Base-by-base conservation (phyloP, 1,284 basidiomycete genomes). In the Paramarasmius palmivorus region DNA sequence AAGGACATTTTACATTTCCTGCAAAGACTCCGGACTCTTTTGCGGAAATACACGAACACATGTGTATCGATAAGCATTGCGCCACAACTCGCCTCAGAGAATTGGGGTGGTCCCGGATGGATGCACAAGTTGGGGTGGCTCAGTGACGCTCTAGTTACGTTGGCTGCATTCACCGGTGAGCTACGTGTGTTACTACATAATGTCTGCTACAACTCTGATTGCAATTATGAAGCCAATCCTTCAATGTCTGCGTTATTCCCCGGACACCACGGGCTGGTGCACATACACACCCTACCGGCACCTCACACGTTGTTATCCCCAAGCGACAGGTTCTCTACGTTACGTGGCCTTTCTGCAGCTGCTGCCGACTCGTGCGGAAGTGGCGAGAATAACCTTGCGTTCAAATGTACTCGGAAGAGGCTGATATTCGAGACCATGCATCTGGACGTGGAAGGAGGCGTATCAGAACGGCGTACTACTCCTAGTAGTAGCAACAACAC, bases 321-420 rank as follows among this genome's bases (percentile, higher is more conserved):
- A 3, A 92, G 86, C 61, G 88, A 89, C 65, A 86, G 80, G 63
- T 85, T 83, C 59, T 95, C 90, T 17, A 78, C 79, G 3, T 75
- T 96, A 41, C 86, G 92, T 15, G 92, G 92, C 9, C 72, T 92
- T 41, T 78, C 74, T 35, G 77, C 77, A 2, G 76, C 81, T 45
- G 81, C 75, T 45, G 75, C 75, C 23, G 70, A 72, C 9, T 65
- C 67, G 7, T 74, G 73, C 20, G 82, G 83, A 1, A 79, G 80
- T 19, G 90, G 92, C 14, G 94, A 98, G 70, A 98, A 98, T 70
- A 98, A 98, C 63, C 79, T 99, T 15, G 94, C 92, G 5, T 99
- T 98, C 81, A 92, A 90, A 68, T 91, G 94, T 62, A 95, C 89
- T 64, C 78, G 95, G 57, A 94, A 92, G 67, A 74, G 92, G 36